Base-by-base conservation (phyloP, 495 filamentous ascomycete genomes). In the Aspergillus sparsus region DNA sequence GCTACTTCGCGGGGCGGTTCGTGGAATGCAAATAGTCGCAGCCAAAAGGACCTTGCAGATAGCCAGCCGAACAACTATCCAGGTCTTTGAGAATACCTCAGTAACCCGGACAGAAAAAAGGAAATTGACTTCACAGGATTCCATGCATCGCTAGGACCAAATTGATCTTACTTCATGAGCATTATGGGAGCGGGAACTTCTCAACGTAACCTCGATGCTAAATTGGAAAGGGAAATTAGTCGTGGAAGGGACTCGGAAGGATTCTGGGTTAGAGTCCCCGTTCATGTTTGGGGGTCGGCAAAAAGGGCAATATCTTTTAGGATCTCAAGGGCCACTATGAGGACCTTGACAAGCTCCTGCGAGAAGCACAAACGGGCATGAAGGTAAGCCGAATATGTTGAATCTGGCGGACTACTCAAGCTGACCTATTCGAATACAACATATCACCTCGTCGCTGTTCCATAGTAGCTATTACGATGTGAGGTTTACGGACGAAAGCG, bases 211-310 rank as follows among this genome's bases (percentile, higher is more conserved):
- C 37, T 41, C 9, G 37, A 41, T 13, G 9, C 2, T 8, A 8
- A 13, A 41, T 41, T 41, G 37, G 37, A 1, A 8, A 41, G 9
- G 9, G 37, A 41, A 3, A 41, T 41, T 13, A 41, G 13, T 8
- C 1, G 37, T 8, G 13, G 37, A 13, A 8, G 9, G 37, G 9
- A 41, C 13, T 13, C 37, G 37, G 37, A 41, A 8, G 37, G 37
- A 13, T 8, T 8, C 37, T 41, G 37, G 37, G 13, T 41, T 3
- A 13, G 37, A 3, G 37, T 9, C 2, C 37, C 37, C 1, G 37
- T 41, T 41, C 37, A 41, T 41, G 37, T 41, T 41, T 41, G 37
- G 37, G 37, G 37, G 37, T 41, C 13, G 37, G 37, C 37, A 41
- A 13, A 1, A 41, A 41, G 37, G 37, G 37, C 9, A 13, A 41